These are phyloP conservation scores for Rubroboletus satanas DNA, from an alignment of 768 basidiomycete species.

Conservation along the genomic window DNA sequence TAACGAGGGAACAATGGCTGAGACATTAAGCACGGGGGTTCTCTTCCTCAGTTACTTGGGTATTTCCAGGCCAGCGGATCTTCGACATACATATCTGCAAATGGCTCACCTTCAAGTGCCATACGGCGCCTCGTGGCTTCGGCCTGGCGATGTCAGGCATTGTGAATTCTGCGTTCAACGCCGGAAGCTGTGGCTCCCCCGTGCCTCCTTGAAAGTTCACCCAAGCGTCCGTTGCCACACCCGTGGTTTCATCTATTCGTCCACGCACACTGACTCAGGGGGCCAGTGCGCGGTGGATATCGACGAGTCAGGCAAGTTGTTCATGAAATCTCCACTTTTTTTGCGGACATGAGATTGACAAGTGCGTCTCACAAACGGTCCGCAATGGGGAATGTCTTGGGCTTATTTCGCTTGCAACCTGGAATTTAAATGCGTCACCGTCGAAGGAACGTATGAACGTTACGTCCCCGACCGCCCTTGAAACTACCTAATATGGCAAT, in stretches of 20 bases:
- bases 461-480: constrained; percentile 35
- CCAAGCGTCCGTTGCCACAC: constrained; percentile 18
- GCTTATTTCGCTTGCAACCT: constrained; percentile 27
- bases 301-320: constrained; percentile 12
- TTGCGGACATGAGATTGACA: constrained; percentile 23
- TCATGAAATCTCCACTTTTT: constrained; percentile 15
- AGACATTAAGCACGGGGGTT: constrained; percentile 11
- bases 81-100: constrained; percentile 18
- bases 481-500: constrained; percentile 36
- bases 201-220: constrained; percentile 14
- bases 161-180: constrained; percentile 10
- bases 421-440: constrained; percentile 31
- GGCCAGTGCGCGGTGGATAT: constrained; percentile 10
- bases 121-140: constrained; percentile 14
- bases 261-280: constrained; percentile 11
- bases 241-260: constrained; percentile 18
- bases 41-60: constrained; percentile 7
- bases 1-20: constrained; percentile 31
- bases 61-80: constrained; percentile 10
- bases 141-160: constrained; percentile 7
- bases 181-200: background rate
- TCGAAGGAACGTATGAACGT: constrained; percentile 23
- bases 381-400: constrained; percentile 23
- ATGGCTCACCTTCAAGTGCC: constrained; percentile 14
- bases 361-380: constrained; percentile 9